Conservation (phyloP, 306 rosid genomes). For the Phaseolus lunatus region DNA sequence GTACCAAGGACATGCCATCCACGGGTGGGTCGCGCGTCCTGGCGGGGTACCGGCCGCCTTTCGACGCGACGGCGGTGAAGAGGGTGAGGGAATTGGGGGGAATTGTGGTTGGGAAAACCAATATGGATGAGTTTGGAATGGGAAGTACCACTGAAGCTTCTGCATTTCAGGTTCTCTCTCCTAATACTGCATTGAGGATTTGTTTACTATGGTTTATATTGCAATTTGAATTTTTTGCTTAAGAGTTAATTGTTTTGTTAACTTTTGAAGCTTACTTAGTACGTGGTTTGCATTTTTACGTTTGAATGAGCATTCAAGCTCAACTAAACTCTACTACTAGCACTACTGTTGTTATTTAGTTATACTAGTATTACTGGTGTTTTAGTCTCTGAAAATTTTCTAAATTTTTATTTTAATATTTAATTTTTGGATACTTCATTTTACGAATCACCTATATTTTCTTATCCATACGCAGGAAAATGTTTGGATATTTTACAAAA, state of each 20-base stretch:
- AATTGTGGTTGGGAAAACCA: constrained; percentile 90
- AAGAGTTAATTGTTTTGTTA: background rate
- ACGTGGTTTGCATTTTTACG: background rate
- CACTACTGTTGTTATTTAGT: background rate
- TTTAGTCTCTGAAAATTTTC: background rate
- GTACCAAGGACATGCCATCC: constrained; percentile 90
- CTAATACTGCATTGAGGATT: background rate
- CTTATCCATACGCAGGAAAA: background rate
- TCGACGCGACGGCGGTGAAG: constrained; percentile 87
- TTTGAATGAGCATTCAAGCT: background rate
- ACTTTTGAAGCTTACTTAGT: background rate
- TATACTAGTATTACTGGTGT: background rate
- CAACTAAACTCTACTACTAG: background rate
- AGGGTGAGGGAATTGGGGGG: constrained; percentile 79
- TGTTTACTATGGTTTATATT: background rate
- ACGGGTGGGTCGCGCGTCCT: constrained; percentile 85
- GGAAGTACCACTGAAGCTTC: constrained; percentile 96
- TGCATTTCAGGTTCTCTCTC: constrained; percentile 79
- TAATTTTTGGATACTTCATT: background rate
- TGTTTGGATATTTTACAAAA: background rate
- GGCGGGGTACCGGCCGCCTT: constrained; percentile 79
- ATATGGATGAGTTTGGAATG: constrained; percentile 98
- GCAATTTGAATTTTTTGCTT: background rate
- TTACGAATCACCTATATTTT: too few species aligned
- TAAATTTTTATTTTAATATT: too few species aligned